Conservation (phyloP, 1,284 basidiomycete species). For the Entoloma clypeatum region DNA sequence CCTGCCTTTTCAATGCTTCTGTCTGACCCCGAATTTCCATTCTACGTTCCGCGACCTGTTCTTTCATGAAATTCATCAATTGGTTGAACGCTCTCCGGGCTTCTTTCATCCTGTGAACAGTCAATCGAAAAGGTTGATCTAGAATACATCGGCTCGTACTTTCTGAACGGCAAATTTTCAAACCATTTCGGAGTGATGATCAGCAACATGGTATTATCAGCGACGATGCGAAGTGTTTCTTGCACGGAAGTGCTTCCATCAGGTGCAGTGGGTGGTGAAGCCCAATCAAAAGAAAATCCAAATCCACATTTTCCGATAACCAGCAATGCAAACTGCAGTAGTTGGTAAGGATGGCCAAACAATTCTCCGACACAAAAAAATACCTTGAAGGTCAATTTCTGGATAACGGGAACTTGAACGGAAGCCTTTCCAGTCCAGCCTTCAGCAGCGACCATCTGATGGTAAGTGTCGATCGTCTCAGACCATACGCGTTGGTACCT, state of each 20-base stretch:
- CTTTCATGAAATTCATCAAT: constrained; percentile 40
- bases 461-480: constrained; percentile 38
- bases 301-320: constrained; percentile 50
- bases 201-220: constrained; percentile 27
- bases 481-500: constrained; percentile 47
- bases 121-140: not conserved
- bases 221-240: constrained; percentile 39
- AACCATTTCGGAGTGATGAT: constrained; percentile 39
- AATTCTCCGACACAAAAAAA: not conserved
- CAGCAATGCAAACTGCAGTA: constrained; percentile 41
- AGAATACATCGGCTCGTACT: constrained; percentile 25
- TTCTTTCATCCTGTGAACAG: constrained; percentile 22
- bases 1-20: constrained; percentile 21
- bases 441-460: constrained; percentile 41
- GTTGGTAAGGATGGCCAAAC: constrained; percentile 1
- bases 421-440: constrained; percentile 37
- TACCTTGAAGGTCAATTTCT: constrained; percentile 44
- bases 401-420: constrained; percentile 36
- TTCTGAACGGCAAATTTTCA: constrained; percentile 38
- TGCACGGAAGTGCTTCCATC: constrained; percentile 42
- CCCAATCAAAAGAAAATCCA: constrained; percentile 47
- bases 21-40: constrained; percentile 27
- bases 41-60: constrained; percentile 36
- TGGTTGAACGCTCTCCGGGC: constrained; percentile 26
- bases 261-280: constrained; percentile 28